These are phyloP conservation scores for Larix kaempferi DNA, from an alignment of 75 land plant species.

Conservation along the genomic window DNA sequence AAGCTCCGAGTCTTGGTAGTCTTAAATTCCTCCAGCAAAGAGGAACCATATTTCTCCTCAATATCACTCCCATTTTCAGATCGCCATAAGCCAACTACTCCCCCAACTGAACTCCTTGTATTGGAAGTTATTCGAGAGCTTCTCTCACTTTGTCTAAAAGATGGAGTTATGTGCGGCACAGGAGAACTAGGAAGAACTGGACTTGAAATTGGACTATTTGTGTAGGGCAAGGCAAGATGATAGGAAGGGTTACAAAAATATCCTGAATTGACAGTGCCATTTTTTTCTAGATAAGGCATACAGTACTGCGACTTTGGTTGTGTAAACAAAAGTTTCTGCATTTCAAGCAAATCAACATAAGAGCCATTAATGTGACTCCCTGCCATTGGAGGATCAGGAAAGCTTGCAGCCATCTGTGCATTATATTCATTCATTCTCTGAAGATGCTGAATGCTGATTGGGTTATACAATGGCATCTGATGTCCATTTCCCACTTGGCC, in stretches of 20 bases:
- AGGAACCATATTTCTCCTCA: constrained; percentile 51
- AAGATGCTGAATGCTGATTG: constrained; percentile 54
- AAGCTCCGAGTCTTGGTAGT: constrained; percentile 61
- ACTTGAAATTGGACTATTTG: constrained; percentile 28
- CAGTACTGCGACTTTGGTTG: constrained; percentile 34
- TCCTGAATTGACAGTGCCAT: constrained; percentile 25
- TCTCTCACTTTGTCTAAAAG: constrained; percentile 41
- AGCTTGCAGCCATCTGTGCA: constrained; percentile 12
- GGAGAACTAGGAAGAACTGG: constrained; percentile 20
- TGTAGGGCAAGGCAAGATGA: constrained; percentile 30
- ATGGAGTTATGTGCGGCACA: constrained; percentile 20
- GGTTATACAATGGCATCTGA: constrained; percentile 41
- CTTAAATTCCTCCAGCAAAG: constrained; percentile 91
- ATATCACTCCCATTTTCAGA: constrained; percentile 46
- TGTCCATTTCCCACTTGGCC: constrained; percentile 43
- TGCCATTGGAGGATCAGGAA: constrained; percentile 26
- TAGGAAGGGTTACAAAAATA: constrained; percentile 33
- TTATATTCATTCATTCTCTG: constrained; percentile 29
- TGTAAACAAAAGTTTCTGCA: constrained; percentile 32
- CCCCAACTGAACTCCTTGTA: constrained; percentile 29
- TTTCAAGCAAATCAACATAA: constrained; percentile 25
- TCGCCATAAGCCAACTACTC: constrained; percentile 62
- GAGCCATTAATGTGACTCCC: constrained; percentile 17
- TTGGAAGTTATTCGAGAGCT: constrained; percentile 29
- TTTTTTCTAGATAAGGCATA: constrained; percentile 17